These are phyloP conservation scores for Heterobasidion occidentale DNA, from an alignment of 1,284 basidiomycete genomes.

Conservation along the genomic window DNA sequence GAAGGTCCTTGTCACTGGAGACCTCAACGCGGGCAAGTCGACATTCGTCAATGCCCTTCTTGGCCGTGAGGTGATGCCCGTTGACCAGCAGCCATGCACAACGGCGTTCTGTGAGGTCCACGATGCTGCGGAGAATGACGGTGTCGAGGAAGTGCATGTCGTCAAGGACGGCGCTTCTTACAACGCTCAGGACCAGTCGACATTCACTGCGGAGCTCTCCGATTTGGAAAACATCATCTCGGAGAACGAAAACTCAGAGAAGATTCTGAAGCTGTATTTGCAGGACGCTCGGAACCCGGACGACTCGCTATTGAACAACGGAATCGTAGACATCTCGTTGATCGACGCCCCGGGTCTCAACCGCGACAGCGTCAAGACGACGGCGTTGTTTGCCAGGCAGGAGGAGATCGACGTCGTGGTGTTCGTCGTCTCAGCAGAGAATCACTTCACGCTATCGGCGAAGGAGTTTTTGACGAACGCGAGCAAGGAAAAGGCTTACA, in stretches of 20 bases:
- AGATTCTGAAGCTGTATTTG: slow-evolving; percentile 80
- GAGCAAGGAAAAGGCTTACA: slow-evolving; percentile 94
- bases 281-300: slow-evolving; percentile 65
- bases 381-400: slow-evolving; percentile 91
- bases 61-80: slow-evolving; percentile 87
- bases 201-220: slow-evolving; percentile 64
- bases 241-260: slow-evolving; percentile 69
- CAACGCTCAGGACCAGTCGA: slow-evolving; percentile 63
- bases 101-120: slow-evolving; percentile 97
- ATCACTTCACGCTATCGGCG: slow-evolving; percentile 96
- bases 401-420: slow-evolving; percentile 99
- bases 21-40: slow-evolving; percentile 97
- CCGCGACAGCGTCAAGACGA: slow-evolving; percentile 93
- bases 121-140: slow-evolving; percentile 80
- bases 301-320: slow-evolving; percentile 89
- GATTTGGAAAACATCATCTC: slow-evolving; percentile 79
- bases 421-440: slow-evolving; percentile 97
- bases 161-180: slow-evolving; percentile 68
- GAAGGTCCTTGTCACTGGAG: slow-evolving; percentile 98
- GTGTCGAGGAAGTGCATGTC: slow-evolving; percentile 79
- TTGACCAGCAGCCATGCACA: slow-evolving; percentile 98
- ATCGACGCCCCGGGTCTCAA: slow-evolving; percentile 99
- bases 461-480: slow-evolving; percentile 94
- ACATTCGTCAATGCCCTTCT: slow-evolving; percentile 96
- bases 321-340: slow-evolving; percentile 94